Evolutionary conservation across 2,329 filamentous ascomycete genomes (phyloP), one percentile per base, ranked within the genome.

Genomic region (Pestalotiopsis sp.): DNA sequence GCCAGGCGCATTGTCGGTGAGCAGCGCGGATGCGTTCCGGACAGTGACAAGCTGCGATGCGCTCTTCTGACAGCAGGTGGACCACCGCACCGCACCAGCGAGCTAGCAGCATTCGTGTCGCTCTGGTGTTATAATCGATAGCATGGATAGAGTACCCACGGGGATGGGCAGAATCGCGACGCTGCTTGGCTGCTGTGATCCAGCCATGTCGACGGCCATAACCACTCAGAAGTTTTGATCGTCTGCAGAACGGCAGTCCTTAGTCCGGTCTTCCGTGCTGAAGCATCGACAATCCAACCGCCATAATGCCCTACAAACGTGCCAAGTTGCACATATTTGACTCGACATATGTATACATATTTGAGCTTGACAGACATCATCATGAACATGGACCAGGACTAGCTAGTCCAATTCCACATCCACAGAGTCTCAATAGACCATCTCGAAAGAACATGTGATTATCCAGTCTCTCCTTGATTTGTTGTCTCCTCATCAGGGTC

Each of bases 21-120:
- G 45, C 17, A 56, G 39, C 63, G 63, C 63, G 63, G 63, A 49
- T 56, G 63, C 39, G 23, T 25, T 66, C 63, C 63, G 63, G 63
- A 66, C 27, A 13, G 63, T n/a, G 41, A 27, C 39, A 64, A 20
- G 39, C 61, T 39, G 20, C 17, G 59, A 62, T 62, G 62, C 49
- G 23, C 38, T 38, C 62, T 65, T 36, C 39, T 65, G 39, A 65
- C 20, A 27, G 39, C 17, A 49, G 49, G 62, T 65, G 62, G 62
- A 52, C 25, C 38, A 39, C 27, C 13, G 36, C 14, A 36, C 31
- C 31, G 31, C 31, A 62, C n/a, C n/a, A 36, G 59, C 59, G 6
- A 36, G 58, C 27, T 62, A 36, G n/a, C 31, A 62, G 59, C 25
- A 62, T 13, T 62, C 25, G 27, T 38, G 27, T 62, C 31, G 59